Evolutionary conservation across 2,329 filamentous ascomycete genomes (phyloP).

Genomic region (Colletotrichum magnum): DNA sequence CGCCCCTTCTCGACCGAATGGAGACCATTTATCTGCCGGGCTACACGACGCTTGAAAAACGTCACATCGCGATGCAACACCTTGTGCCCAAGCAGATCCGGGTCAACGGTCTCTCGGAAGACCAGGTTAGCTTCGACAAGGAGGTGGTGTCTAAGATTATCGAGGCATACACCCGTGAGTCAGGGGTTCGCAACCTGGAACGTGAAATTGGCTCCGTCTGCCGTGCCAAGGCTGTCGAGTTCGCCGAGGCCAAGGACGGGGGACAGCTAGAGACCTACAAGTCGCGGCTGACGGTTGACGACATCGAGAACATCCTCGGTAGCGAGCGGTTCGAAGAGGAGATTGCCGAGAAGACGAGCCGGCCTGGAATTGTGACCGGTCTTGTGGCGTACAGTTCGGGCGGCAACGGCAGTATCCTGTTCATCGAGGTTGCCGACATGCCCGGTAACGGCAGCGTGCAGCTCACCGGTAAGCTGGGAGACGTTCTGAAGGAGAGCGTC

Average conservation of each 20-base stretch:
- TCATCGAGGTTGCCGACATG: constrained; percentile 99
- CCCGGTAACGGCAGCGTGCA: constrained; percentile 93
- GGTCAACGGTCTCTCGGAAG: constrained; percentile 85
- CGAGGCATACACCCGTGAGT: constrained; percentile 95
- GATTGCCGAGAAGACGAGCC: constrained; percentile 86
- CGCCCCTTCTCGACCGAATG: constrained; percentile 96
- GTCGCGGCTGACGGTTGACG: constrained; percentile 79
- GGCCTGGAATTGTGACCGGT: constrained; percentile 94
- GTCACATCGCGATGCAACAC: constrained; percentile 92
- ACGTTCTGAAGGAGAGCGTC: constrained; percentile 96
- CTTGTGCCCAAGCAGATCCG: constrained; percentile 96
- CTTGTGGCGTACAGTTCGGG: constrained; percentile 95
- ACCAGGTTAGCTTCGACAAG: constrained; percentile 82
- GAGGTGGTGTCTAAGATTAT: constrained; percentile 96
- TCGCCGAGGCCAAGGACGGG: constrained; percentile 87
- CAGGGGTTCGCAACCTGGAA: constrained; percentile 95
- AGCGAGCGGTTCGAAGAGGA: constrained; percentile 96
- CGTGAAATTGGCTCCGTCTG: constrained; percentile 96
- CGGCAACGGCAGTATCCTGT: constrained; percentile 94
- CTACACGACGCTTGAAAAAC: constrained; percentile 97
- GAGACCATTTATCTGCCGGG: constrained; percentile 94
- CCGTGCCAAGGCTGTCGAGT: constrained; percentile 95
- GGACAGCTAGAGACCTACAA: constrained; percentile 79
- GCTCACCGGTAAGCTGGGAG: constrained; percentile 94
- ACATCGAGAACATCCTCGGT: constrained; percentile 91